phyloP scores from a whole-genome alignment of 192 early-diverging fungal genomes.

The Rhizoclosmatium sp. region DNA sequence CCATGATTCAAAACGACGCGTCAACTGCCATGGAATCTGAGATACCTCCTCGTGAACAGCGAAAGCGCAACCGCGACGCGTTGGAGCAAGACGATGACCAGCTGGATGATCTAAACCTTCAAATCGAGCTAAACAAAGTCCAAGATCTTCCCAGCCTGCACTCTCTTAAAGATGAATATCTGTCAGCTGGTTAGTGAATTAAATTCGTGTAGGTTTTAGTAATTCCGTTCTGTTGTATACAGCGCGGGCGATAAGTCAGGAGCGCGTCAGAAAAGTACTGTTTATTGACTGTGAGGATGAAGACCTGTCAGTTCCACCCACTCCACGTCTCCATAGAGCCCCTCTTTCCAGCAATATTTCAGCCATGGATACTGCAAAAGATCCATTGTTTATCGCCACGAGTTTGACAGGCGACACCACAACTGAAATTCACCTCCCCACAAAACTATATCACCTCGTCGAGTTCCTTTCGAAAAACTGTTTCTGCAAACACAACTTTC shows the following conservation, averaged over 20 bases:
- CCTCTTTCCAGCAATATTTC: background rate
- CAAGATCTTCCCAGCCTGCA: conserved; percentile 22
- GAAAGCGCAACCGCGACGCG: conserved; percentile 9
- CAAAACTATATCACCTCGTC: conserved; percentile 21
- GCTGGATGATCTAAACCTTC: background rate
- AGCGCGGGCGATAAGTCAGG: conserved; percentile 28
- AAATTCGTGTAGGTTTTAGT: background rate
- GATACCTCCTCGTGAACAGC: background rate
- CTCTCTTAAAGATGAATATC: conserved; percentile 11
- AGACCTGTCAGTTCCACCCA: conserved; percentile 18
- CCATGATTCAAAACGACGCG: background rate
- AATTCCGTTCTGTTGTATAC: background rate
- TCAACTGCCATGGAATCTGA: no score
- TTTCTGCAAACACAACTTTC: conserved; percentile 12
- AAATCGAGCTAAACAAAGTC: conserved; percentile 20
- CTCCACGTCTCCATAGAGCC: background rate
- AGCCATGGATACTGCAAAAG: conserved; percentile 26
- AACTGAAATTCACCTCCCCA: conserved; percentile 2
- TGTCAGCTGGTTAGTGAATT: conserved; percentile 16
- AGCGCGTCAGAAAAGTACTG: conserved; percentile 20
- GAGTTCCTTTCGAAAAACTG: conserved; percentile 1
- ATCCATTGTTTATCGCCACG: conserved; percentile 6
- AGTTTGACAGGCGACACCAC: background rate
- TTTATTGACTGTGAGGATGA: conserved; percentile 31
- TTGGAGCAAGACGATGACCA: conserved; percentile 17